A percentile compares a stretch with the other conserved stretches of the same genome.
These are phyloP conservation scores for Penicillium macrosclerotiorum DNA, from an alignment of 495 filamentous ascomycete species.

Conservation along the genomic window DNA sequence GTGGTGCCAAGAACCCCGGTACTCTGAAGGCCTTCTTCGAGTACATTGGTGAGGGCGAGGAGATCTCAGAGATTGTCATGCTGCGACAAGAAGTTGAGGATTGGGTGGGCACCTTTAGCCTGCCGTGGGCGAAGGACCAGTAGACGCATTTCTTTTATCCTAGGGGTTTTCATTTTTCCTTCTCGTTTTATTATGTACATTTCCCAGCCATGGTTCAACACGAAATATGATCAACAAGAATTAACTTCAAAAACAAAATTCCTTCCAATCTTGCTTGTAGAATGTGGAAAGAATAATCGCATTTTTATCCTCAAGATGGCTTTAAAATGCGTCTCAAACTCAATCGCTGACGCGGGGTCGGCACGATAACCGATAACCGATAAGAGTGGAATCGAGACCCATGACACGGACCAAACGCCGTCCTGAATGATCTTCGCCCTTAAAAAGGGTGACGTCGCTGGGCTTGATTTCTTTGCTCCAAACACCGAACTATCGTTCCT, in stretches of 20 bases:
- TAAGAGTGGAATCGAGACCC: constrained; percentile 5
- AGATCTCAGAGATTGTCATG: constrained; percentile 80
- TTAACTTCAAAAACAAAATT: too few relatives aligned
- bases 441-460: background rate
- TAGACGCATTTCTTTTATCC: constrained; percentile 22
- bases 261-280: too few relatives aligned
- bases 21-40: constrained; percentile 84
- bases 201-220: constrained; percentile 19
- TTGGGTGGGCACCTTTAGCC: constrained; percentile 89
- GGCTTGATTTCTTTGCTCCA: too few relatives aligned
- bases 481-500: too few relatives aligned
- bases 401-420: background rate
- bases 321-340: background rate
- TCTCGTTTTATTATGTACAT: constrained; percentile 21
- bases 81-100: constrained; percentile 87
- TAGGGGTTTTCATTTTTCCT: constrained; percentile 14
- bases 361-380: constrained; percentile 4
- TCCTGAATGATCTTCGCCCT: background rate
- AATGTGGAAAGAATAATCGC: background rate
- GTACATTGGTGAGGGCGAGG: constrained; percentile 77
- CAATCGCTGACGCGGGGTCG: background rate
- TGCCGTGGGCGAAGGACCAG: constrained; percentile 72
- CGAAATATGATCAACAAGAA: constrained; percentile 26
- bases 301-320: background rate
- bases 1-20: constrained; percentile 71